These are phyloP conservation scores for Beauveria medogensis DNA, from an alignment of 2,329 filamentous ascomycete species.

Conservation along the genomic window DNA sequence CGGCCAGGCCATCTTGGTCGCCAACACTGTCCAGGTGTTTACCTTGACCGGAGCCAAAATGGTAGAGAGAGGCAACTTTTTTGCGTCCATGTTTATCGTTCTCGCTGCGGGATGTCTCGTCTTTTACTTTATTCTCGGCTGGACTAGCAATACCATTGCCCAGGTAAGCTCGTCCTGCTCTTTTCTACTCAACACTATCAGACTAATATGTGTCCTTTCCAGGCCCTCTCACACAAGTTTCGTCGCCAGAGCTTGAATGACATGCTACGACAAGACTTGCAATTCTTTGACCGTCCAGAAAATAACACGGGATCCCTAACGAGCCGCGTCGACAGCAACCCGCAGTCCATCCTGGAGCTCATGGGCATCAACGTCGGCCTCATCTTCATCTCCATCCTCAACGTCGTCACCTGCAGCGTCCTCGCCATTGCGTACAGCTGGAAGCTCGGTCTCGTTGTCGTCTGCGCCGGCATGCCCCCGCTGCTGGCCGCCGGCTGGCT, in stretches of 20 bases:
- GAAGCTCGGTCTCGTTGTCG: conserved; percentile 36
- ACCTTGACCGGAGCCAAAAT: conserved; percentile 24
- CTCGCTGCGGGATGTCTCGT: conserved; percentile 37
- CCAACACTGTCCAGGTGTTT: conserved; percentile 34
- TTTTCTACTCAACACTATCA: background rate
- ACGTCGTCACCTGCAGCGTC: conserved; percentile 29
- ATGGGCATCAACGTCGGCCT: conserved; percentile 34
- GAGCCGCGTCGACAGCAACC: conserved; percentile 22
- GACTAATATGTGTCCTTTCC: background rate
- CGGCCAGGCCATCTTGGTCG: conserved; percentile 35
- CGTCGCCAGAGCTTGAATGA: conserved; percentile 22
- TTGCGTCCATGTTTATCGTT: conserved; percentile 47
- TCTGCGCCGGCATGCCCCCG: conserved; percentile 33
- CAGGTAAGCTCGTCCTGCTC: conserved; percentile 14
- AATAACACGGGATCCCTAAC: conserved; percentile 27
- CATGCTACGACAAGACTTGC: conserved; percentile 32
- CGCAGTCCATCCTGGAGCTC: conserved; percentile 37
- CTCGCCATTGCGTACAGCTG: conserved; percentile 34
- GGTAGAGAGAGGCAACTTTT: conserved; percentile 39
- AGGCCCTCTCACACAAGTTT: conserved; percentile 18
- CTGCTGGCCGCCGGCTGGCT: conserved; percentile 32
- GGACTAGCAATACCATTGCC: conserved; percentile 25
- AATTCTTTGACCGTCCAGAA: conserved; percentile 26
- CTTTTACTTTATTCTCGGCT: conserved; percentile 34
- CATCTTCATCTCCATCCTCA: conserved; percentile 33